phyloP scores from a whole-genome alignment of 768 basidiomycete species.

The Daedaleopsis sinensis region DNA sequence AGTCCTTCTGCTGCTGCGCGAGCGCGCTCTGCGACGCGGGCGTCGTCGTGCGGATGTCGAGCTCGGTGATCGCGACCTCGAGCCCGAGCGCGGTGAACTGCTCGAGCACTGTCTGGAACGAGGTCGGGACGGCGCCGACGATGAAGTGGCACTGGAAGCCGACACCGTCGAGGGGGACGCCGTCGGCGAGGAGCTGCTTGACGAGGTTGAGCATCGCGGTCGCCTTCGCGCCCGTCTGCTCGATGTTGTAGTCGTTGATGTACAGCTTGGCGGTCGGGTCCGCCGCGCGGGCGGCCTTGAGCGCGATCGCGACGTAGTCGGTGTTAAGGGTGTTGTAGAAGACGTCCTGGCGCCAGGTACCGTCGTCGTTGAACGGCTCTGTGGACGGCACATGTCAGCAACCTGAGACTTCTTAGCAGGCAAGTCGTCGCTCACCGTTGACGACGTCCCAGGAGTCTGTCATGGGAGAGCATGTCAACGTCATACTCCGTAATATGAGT shows the following conservation, averaged over 20 bases:
- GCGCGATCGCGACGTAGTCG: conserved; percentile 53
- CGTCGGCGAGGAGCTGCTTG: conserved; percentile 45
- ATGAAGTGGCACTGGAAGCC: conserved; percentile 65
- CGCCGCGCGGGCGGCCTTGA: conserved; percentile 53
- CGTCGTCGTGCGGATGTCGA: conserved; percentile 63
- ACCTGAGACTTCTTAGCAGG: not conserved
- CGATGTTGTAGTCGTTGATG: conserved; percentile 46
- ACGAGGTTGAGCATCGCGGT: conserved; percentile 59
- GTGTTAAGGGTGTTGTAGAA: conserved; percentile 56
- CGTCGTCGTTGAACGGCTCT: conserved; percentile 63
- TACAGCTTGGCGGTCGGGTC: conserved; percentile 62
- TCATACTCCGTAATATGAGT: not conserved
- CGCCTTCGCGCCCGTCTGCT: conserved; percentile 48
- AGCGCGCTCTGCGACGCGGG: conserved; percentile 52
- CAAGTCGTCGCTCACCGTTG: conserved; percentile 37
- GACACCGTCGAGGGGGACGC: conserved; percentile 61
- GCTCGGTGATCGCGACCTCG: conserved; percentile 70
- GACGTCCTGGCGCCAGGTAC: conserved; percentile 53
- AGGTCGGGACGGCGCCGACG: conserved; percentile 54
- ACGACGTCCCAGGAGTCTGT: conserved; percentile 57
- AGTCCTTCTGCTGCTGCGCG: conserved; percentile 60
- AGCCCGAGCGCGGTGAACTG: conserved; percentile 61
- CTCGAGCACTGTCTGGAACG: conserved; percentile 49
- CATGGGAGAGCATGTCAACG: not conserved
- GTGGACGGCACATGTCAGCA: conserved; percentile 20